phyloP scores from a whole-genome alignment of 495 filamentous ascomycete species.

The Aeminium ludgeri region DNA sequence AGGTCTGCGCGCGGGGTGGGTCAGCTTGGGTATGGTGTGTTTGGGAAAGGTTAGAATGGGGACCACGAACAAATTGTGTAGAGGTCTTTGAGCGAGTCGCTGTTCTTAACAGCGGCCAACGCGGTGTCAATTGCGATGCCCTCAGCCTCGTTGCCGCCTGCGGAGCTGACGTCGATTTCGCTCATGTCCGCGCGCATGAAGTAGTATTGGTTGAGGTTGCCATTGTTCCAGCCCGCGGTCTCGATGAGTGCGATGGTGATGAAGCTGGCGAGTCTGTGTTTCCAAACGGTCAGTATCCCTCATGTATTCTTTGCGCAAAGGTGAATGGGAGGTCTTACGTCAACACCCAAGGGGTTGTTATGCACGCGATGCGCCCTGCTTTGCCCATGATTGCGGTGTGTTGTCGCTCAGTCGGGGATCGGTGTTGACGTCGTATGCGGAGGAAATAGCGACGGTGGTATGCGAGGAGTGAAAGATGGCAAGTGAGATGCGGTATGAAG shows the following conservation, averaged over 20 bases:
- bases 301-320: not conserved
- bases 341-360: slow-evolving; percentile 53
- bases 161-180: slow-evolving; percentile 13
- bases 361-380: slow-evolving; percentile 62
- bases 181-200: slow-evolving; percentile 40
- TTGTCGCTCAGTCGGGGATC: too few relatives aligned
- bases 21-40: too few relatives aligned
- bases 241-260: slow-evolving; percentile 58
- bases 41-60: too few relatives aligned
- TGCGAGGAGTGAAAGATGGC: too few relatives aligned
- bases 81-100: slow-evolving; percentile 48
- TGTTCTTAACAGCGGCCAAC: slow-evolving; percentile 19
- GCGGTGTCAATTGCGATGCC: slow-evolving; percentile 5
- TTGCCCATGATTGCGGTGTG: too few relatives aligned
- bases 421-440: too few relatives aligned
- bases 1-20: too few relatives aligned
- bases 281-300: not conserved
- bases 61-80: slow-evolving; percentile 76
- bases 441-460: too few relatives aligned
- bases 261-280: slow-evolving; percentile 51
- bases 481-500: too few relatives aligned
- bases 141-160: slow-evolving; percentile 3
- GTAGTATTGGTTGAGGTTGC: slow-evolving; percentile 37
- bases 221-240: slow-evolving; percentile 50
- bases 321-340: not conserved